These are phyloP conservation scores for Nitzschia sp. DNA, from an alignment of 108 stramenopile genomes.

Conservation along the genomic window DNA sequence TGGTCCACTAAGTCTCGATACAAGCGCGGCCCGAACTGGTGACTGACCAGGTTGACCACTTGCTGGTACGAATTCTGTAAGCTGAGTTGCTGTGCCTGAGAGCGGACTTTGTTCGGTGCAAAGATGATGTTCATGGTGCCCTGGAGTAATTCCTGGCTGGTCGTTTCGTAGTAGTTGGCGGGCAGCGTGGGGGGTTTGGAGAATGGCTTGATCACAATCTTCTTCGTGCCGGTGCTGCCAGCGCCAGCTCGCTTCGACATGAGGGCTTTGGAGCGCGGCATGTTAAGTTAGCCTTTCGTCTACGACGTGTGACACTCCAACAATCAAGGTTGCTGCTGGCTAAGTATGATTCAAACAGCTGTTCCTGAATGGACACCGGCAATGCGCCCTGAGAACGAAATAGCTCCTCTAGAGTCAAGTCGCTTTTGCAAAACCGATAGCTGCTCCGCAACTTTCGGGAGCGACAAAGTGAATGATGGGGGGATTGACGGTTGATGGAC, in stretches of 20 bases:
- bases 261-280: slow-evolving; percentile 36
- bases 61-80: slow-evolving; percentile 71
- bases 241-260: slow-evolving; percentile 36
- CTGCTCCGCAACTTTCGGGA: no score
- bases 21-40: slow-evolving; percentile 68
- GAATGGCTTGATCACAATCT: slow-evolving; percentile 80
- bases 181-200: slow-evolving; percentile 75
- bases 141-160: slow-evolving; percentile 44
- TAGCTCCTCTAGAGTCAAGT: no score
- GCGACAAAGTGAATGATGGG: no score
- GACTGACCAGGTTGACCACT: slow-evolving; percentile 73
- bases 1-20: slow-evolving; percentile 59
- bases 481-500: no score
- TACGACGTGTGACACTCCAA: no score
- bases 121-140: slow-evolving; percentile 44
- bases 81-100: slow-evolving; percentile 22
- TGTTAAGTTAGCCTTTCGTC: no score
- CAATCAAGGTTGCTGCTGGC: no score
- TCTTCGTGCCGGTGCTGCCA: slow-evolving; percentile 29
- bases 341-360: no score
- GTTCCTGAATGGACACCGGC: no score
- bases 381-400: no score
- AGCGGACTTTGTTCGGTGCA: not conserved
- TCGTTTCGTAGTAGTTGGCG: slow-evolving; percentile 66
- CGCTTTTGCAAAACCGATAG: no score